Base-by-base conservation (phyloP, 2,329 filamentous ascomycete species). In the Alternaria longipes region DNA sequence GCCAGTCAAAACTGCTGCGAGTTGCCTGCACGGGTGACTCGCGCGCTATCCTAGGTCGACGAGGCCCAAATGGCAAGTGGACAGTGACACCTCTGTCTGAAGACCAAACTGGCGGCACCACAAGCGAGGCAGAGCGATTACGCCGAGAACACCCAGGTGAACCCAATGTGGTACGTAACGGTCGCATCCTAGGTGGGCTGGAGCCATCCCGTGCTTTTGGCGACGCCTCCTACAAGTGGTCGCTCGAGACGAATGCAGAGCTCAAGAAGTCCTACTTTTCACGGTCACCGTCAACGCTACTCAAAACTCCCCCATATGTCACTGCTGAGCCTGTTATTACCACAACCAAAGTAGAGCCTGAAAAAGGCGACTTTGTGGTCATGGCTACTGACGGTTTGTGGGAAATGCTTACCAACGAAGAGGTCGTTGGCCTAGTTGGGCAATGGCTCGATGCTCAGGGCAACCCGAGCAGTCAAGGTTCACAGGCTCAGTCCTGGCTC, bases 341-440 rank as follows among this genome's bases (percentile, higher is more conserved):
- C 0, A 97, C 93, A 1, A 98, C 94, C 46, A 91, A 95, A 78
- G 90, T 99, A 54, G 86, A 94, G 70, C 95, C 95, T 1, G 88
- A 92, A 55, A 92, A 92, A 64, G 94, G 94, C 46, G 95, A 99
- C 76, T 99, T 99, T 72, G 85, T 99, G 12, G 94, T 99, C 63
- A 90, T 99, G 84, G 95, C 95, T 22, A 97, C 95, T 0, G 95
- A 99, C 76, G 95, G 95, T 4, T 85, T 99, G 1, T 99, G 95
- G 95, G 95, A 99, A 81, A 98, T 98, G 95, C 85, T 99, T 63
- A 97, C 93, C 49, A 99, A 98, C 73, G 95, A 99, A 76, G 95
- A 99, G 82, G 95, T 97, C 1, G 91, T 99, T 52, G 95, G 95
- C 0, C 87, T 99, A 3, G 95, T 99, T 5, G 96, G 94, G 16